Evolutionary conservation across 805 yeast species (phyloP), one percentile per base, ranked within the genome.

Genomic region (Zygosaccharomyces rouxii): DNA sequence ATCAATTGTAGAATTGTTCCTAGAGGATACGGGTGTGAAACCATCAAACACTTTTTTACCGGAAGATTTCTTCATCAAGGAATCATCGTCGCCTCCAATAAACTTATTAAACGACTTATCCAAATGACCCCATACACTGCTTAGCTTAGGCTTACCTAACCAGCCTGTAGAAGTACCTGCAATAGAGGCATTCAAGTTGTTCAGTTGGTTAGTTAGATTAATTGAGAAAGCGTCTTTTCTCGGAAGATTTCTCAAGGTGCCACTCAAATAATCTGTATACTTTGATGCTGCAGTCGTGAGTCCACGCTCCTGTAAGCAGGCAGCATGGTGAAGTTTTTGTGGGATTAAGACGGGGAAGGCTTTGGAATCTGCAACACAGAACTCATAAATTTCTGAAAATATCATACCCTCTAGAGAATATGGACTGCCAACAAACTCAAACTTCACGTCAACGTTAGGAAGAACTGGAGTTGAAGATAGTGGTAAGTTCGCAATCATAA

Each of bases 71-170:
- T 68, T 56, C 5, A 69, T 66, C 0, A 69, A 57, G 23, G 73
- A 71, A 13, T 63, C 71, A 30, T 86, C 95, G 42, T 92, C 97
- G 1, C 96, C 97, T 35, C 95, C 84, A 49, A 92, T 89, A 65
- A 84, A 81, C 63, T 81, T 83, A 62, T 79, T 83, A 60, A 85
- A 80, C 4, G 86, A 79, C 62, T 88, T 88, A 64, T 88, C 96
- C 39, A 88, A 67, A 38, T 85, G 90, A 9, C 94, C 92, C 96
- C 96, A 88, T 46, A 89, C 83, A 61, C 80, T 84, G 56, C 89
- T 95, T 45, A 88, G 72, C 55, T 79, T 82, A 21, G 84, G 85
- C 58, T 83, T 81, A 11, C 87, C 84, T 54, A 89, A 77, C 97
- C 97, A 90, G 4, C 89, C 76, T 26, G 78, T 76, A 38, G 76